Conservation (phyloP, 2,329 filamentous ascomycete genomes). For the Monosporascus sp. region DNA sequence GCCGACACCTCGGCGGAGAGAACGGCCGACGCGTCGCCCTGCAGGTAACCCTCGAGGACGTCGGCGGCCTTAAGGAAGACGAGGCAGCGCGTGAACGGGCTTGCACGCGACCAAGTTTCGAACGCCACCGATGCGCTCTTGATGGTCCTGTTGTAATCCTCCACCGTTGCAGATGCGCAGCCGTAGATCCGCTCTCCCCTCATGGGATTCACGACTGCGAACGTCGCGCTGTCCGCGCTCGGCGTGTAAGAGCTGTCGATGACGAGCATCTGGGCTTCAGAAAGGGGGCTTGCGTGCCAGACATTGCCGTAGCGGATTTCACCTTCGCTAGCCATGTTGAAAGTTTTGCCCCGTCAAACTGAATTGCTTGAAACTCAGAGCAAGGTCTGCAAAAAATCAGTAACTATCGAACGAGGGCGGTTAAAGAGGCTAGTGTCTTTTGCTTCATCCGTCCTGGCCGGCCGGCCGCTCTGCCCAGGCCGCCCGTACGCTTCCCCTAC, state of each 20-base stretch:
- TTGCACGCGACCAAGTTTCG: too few relatives aligned
- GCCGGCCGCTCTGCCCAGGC: too few relatives aligned
- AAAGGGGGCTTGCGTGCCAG: neutral
- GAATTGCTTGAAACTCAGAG: too few relatives aligned
- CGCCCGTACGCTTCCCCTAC: too few relatives aligned
- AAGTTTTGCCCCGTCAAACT: neutral
- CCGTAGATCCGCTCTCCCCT: constrained; percentile 45
- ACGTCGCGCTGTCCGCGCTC: constrained; percentile 15
- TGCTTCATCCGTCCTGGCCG: neutral
- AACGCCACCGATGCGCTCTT: constrained; percentile 4
- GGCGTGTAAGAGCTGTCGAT: neutral
- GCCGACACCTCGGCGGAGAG: too few relatives aligned
- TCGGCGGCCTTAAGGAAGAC: too few relatives aligned
- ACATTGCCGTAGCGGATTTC: too few relatives aligned
- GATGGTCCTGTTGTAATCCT: constrained; percentile 48
- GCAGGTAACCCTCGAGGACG: too few relatives aligned
- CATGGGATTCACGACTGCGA: constrained; percentile 1
- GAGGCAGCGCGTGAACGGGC: too few relatives aligned
- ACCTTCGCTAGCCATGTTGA: neutral
- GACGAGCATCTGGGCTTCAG: neutral
- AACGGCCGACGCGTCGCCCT: too few relatives aligned
- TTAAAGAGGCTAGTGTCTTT: neutral
- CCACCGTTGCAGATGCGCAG: constrained; percentile 50
- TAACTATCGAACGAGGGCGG: too few relatives aligned
- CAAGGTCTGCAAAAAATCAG: too few relatives aligned